Evolutionary conservation across 2,329 filamentous ascomycete genomes (phyloP).

Genomic region (Aureobasidium sp.): DNA sequence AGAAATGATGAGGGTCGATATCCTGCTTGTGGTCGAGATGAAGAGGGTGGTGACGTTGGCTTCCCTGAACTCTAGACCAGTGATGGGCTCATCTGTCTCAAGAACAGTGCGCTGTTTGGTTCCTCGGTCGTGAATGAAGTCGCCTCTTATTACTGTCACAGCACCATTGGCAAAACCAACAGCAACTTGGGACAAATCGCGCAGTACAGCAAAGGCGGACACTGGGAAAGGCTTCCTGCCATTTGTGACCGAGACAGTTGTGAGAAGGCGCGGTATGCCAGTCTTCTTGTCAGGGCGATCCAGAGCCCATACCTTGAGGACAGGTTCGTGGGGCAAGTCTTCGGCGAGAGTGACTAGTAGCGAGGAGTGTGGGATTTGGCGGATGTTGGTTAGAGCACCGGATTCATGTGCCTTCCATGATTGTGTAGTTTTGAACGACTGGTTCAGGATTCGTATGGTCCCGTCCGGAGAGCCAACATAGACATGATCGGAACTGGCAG

Average conservation of each 20-base stretch:
- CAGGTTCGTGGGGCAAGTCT: conserved; percentile 78
- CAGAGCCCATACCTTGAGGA: conserved; percentile 95
- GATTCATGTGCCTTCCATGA: conserved; percentile 81
- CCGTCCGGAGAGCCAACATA: conserved; percentile 86
- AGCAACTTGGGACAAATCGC: conserved; percentile 85
- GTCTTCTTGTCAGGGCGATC: conserved; percentile 94
- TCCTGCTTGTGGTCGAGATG: conserved; percentile 81
- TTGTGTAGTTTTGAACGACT: conserved; percentile 77
- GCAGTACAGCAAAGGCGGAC: conserved; percentile 79
- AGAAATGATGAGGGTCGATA: conserved; percentile 79
- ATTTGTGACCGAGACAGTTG: conserved; percentile 79
- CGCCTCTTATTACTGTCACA: conserved; percentile 86
- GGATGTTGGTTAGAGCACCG: conserved; percentile 81
- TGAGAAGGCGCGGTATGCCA: conserved; percentile 78
- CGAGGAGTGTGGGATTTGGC: conserved; percentile 80
- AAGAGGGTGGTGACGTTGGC: conserved; percentile 69
- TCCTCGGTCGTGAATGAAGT: conserved; percentile 90
- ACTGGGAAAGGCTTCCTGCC: conserved; percentile 91
- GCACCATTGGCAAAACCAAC: conserved; percentile 94
- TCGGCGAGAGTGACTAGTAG: conserved; percentile 81
- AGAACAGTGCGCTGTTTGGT: conserved; percentile 91
- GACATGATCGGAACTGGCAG: conserved; percentile 79
- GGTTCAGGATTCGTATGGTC: conserved; percentile 77
- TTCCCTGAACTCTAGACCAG: conserved; percentile 72
- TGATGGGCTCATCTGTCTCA: conserved; percentile 94